phyloP scores from a whole-genome alignment of 2,329 filamentous ascomycete genomes.

The Colletotrichum orbiculare region DNA sequence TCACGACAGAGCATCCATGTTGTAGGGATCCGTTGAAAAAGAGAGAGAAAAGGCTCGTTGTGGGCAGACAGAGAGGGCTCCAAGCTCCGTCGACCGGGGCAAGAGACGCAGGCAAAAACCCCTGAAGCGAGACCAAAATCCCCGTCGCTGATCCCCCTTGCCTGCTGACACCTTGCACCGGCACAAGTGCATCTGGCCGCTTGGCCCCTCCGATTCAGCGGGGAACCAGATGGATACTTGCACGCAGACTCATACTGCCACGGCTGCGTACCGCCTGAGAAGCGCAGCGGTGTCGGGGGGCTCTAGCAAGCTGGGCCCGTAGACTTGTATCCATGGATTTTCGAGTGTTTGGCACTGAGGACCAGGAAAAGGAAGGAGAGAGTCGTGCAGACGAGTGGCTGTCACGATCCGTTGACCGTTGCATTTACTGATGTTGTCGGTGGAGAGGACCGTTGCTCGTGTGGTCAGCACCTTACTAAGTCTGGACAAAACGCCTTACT shows the following conservation, averaged over 20 bases:
- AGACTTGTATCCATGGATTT: constrained; percentile 8
- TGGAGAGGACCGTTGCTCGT: constrained; percentile 24
- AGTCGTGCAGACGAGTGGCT: constrained; percentile 18
- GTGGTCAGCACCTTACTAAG: not conserved
- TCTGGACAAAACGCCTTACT: too few relatives aligned
- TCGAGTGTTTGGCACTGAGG: constrained; percentile 28
- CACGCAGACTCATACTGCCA: not conserved
- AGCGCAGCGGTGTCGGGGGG: constrained; percentile 22
- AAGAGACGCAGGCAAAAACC: constrained; percentile 7
- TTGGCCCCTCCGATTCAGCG: constrained; percentile 28
- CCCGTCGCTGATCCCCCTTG: constrained; percentile 21
- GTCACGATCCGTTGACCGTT: constrained; percentile 14
- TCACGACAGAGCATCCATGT: too few relatives aligned
- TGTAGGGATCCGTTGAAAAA: too few relatives aligned
- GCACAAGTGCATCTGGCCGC: constrained; percentile 23
- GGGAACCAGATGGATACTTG: constrained; percentile 23
- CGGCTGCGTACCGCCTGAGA: not conserved
- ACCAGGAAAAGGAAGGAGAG: constrained; percentile 4
- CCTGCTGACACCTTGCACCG: constrained; percentile 14
- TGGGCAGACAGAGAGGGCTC: constrained; percentile 23
- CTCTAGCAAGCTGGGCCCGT: constrained; percentile 11
- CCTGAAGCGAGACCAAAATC: constrained; percentile 27
- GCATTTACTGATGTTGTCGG: constrained; percentile 18
- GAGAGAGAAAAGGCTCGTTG: not conserved
- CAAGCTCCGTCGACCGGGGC: not conserved